A percentile compares a stretch with the other conserved stretches of the same genome.
phyloP scores from a whole-genome alignment of 768 basidiomycete species.

The Coprinopsis sp. region DNA sequence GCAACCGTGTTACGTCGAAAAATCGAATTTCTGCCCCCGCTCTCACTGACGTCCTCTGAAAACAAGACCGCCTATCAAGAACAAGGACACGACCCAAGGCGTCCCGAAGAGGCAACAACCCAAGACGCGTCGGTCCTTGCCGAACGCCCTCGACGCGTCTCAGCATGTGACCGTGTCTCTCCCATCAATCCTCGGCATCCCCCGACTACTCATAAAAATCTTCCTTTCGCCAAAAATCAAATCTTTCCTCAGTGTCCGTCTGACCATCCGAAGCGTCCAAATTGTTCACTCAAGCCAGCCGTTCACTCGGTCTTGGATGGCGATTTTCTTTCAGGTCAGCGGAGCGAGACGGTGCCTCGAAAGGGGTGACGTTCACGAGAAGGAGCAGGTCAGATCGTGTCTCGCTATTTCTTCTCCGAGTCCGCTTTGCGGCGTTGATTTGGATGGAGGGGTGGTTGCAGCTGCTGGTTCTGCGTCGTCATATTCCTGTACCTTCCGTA shows the following conservation, averaged over 20 bases:
- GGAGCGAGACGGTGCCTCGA: constrained; percentile 60
- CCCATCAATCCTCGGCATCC: background rate
- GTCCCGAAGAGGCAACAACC: no score
- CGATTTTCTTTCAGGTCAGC: constrained; percentile 57
- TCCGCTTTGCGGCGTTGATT: constrained; percentile 58
- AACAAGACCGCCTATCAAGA: no score
- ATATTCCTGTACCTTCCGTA: constrained; percentile 85
- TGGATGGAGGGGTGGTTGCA: constrained; percentile 39
- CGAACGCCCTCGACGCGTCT: no score
- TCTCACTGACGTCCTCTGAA: no score
- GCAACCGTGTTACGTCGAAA: no score
- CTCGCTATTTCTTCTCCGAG: constrained; percentile 37
- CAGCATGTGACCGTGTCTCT: constrained; percentile 1
- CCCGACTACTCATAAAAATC: constrained; percentile 1
- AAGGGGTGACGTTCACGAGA: constrained; percentile 37
- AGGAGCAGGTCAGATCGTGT: constrained; percentile 30
- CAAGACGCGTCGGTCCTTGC: no score
- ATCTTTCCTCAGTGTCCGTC: constrained; percentile 3
- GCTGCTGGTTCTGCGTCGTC: constrained; percentile 48
- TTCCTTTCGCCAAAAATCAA: background rate
- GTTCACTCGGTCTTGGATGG: constrained; percentile 7
- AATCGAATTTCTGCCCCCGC: no score
- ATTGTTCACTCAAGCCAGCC: background rate
- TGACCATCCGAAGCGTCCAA: constrained; percentile 9
- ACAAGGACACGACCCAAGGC: background rate